Evolutionary conservation across 208 protist genomes (phyloP), one percentile per base, ranked within the genome.

Genomic region (Angomonas desouzai): DNA sequence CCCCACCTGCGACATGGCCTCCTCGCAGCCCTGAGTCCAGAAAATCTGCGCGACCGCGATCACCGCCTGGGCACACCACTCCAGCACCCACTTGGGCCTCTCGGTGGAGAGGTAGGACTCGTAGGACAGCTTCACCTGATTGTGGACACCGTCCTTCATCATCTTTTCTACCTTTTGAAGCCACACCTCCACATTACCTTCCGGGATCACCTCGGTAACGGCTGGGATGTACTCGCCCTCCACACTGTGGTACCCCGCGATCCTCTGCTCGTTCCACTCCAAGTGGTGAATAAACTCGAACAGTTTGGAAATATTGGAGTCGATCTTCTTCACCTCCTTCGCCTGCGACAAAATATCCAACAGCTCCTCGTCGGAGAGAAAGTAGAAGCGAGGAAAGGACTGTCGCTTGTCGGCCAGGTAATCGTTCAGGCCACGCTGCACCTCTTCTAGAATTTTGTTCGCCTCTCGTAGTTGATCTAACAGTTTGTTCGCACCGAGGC

Each of bases 401-500:
- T 97, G 87, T 7, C 96, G 85, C 81, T 98, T 98, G 45, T 97
- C 97, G 25, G 93, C 86, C 20, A 99, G 83, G 77, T 99, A 99
- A 74, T 99, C 96, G 72, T 97, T 97, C 7, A 99, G 87, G 20
- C 94, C 93, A 67, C 97, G 97, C 70, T 99, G 96, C 27, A 99
- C 96, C 67, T 97, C 80, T 64, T 98, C 96, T 2, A 99, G 85
- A 9, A 91, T 64, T 22, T 96, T 93, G 79, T 98, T 98, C 55
- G 84, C 79, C 56, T 98, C 95, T 28, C 85, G 76, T 64, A 98
- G 83, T 58, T 92, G 77, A n/a, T 98, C 92, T 16, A 99, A 79
- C 62, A 98, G 77, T 63, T 98, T 96, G 74, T 85, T 94, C 7
- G 87, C 96, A 53, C 82, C 81, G 33, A 93, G 92, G 85, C 95